Base-by-base conservation (phyloP, 1,284 basidiomycete species). In the Ceratobasidium sp. region DNA sequence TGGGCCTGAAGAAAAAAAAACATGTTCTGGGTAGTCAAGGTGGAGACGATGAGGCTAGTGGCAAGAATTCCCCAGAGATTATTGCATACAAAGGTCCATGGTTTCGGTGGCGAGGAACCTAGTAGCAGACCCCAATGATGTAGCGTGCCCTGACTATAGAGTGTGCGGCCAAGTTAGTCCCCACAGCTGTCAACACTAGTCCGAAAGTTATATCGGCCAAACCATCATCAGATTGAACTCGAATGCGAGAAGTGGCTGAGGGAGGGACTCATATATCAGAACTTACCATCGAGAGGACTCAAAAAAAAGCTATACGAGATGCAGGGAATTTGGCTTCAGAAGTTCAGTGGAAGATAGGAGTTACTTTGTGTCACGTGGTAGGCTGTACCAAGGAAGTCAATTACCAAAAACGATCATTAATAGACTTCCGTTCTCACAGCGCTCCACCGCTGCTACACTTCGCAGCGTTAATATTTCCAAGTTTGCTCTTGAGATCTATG, bases 31-130 rank as follows among this genome's bases (percentile, higher is more conserved):
- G 64, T 49, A 29, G 44, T 25, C 29, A 49, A 29, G 64, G 46
- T 34, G 64, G 64, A 43, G 64, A 34, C 13, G 29, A 11, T 34
- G 64, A 66, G 64, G 9, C 22, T 46, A 46, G 64, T 66, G 64
- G 64, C 52, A 65, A 67, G 56, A 37, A 59, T 37, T 40, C 34
- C 57, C n/a, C 11, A 34, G 15, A 56, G 22, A 9, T 13, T 29
- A 43, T 25, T 13, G 22, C n/a, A 56, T 29, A 6, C 13, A 13
- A 25, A 13, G 11, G 25, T 56, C 29, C 13, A 13, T 56, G 54
- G 54, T n/a, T 56, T 56, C 54, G 25, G 29, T n/a, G 49, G 49
- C 49, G 6, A 51, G 54, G 3, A 56, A 56, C 9, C n/a, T 15
- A 34, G 57, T 34, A 3, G 32, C 34, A 59, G 37, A 19, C 46